Evolutionary conservation across 192 early-diverging fungal species (phyloP).

Genomic region (Backusella psychrophila): DNA sequence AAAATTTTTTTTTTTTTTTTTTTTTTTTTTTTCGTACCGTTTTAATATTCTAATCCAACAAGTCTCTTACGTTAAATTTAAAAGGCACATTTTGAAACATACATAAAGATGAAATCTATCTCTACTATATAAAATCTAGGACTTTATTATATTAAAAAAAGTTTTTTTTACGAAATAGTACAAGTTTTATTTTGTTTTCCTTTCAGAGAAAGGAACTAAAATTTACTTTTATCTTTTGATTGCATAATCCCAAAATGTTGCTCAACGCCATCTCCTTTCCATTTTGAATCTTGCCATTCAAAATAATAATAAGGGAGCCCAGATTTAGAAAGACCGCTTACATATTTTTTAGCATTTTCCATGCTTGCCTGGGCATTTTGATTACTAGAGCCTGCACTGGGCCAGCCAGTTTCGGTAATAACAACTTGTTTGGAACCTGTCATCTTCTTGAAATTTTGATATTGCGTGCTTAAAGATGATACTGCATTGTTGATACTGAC

Average conservation of each 20-base stretch:
- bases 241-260: conserved; percentile 26
- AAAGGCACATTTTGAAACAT: too few species aligned
- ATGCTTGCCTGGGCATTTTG: conserved; percentile 43
- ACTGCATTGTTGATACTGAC: conserved; percentile 44
- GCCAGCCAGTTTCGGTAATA: conserved; percentile 65
- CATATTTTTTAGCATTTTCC: conserved; percentile 42
- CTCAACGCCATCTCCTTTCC: conserved; percentile 47
- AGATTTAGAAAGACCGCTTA: conserved; percentile 44
- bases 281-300: conserved; percentile 54
- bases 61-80: too few species aligned
- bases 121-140: too few species aligned
- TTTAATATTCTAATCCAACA: too few species aligned
- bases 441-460: conserved; percentile 44
- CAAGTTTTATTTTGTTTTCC: background rate
- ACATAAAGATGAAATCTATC: too few species aligned
- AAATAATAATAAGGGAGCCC: conserved; percentile 57
- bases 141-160: too few species aligned
- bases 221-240: conserved; percentile 17
- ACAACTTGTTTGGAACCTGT: conserved; percentile 44
- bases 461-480: conserved; percentile 43
- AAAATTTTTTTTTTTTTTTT: background rate
- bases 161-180: too few species aligned
- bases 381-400: conserved; percentile 45
- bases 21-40: too few species aligned
- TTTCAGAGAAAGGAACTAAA: background rate